These are phyloP conservation scores for Penicillium roqueforti DNA, from an alignment of 495 filamentous ascomycete species.

Conservation along the genomic window DNA sequence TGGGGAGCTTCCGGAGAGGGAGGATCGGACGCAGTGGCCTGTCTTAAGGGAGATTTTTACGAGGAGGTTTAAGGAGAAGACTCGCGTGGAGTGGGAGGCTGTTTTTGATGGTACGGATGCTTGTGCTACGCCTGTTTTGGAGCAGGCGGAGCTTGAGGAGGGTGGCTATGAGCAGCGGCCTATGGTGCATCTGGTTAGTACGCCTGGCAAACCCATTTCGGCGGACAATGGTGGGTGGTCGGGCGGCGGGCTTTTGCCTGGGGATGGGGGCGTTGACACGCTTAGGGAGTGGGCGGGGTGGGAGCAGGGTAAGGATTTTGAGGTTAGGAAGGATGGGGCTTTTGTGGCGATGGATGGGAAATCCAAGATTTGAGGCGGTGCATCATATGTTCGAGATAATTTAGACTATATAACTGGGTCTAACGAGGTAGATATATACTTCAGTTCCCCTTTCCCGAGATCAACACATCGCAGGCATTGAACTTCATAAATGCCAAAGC, in stretches of 20 bases:
- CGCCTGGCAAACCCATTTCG: slow-evolving; percentile 57
- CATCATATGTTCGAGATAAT: not conserved
- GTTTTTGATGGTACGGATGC: slow-evolving; percentile 88
- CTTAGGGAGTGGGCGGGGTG: slow-evolving; percentile 76
- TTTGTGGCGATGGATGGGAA: not conserved
- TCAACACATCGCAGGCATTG: not conserved
- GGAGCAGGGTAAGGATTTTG: slow-evolving; percentile 65
- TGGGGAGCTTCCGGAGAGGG: slow-evolving; percentile 47
- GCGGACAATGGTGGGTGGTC: slow-evolving; percentile 62
- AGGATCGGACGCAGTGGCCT: slow-evolving; percentile 62
- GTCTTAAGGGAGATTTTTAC: slow-evolving; percentile 58
- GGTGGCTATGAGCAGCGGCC: slow-evolving; percentile 70
- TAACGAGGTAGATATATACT: not conserved
- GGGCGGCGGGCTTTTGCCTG: slow-evolving; percentile 55
- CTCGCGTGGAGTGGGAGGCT: slow-evolving; percentile 74
- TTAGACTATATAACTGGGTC: not conserved
- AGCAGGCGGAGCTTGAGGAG: slow-evolving; percentile 65
- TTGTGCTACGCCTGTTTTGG: slow-evolving; percentile 83
- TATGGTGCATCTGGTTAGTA: slow-evolving; percentile 61
- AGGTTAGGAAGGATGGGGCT: slow-evolving; percentile 54
- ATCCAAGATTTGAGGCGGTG: not conserved
- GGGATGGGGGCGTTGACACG: slow-evolving; percentile 65
- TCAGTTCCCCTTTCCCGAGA: not conserved
- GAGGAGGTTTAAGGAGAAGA: slow-evolving; percentile 64
- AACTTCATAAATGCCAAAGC: not conserved